A percentile compares a stretch with the other conserved stretches of the same genome.
These are phyloP conservation scores for Diaporthe sp. DNA, from an alignment of 2,329 filamentous ascomycete genomes.

Conservation along the genomic window DNA sequence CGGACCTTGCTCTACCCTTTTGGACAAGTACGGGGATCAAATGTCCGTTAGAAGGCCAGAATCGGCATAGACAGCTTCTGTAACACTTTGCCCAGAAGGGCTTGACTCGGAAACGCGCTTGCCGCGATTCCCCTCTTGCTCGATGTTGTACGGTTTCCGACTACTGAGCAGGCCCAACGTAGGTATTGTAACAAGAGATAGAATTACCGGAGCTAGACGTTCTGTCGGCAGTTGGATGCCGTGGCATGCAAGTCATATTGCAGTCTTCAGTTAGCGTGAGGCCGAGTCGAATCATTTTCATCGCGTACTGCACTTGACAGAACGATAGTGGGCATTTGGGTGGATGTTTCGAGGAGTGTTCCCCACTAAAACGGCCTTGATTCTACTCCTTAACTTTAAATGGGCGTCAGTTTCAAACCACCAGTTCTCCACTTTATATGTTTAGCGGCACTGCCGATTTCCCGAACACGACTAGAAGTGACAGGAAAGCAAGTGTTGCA, in stretches of 20 bases:
- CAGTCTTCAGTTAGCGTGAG: background rate
- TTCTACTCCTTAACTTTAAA: conserved; percentile 25
- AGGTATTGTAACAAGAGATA: background rate
- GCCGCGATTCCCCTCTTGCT: no score
- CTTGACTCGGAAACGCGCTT: background rate
- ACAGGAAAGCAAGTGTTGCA: background rate
- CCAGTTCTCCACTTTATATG: background rate
- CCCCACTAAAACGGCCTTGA: conserved; percentile 4
- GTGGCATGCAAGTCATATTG: background rate
- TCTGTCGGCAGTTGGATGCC: background rate
- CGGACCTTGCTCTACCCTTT: background rate
- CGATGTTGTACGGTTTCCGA: background rate
- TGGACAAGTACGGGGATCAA: background rate
- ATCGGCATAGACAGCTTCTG: background rate
- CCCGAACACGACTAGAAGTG: background rate
- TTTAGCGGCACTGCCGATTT: background rate
- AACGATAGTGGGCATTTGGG: background rate
- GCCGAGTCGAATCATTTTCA: background rate
- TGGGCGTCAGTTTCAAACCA: conserved; percentile 9
- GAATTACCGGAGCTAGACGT: conserved; percentile 7
- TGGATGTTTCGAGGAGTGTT: conserved; percentile 5
- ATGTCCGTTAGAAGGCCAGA: background rate
- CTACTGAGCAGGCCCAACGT: background rate
- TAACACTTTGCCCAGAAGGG: background rate
- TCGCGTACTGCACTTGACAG: background rate